Evolutionary conservation across 495 filamentous ascomycete species (phyloP).

Genomic region (Trichoderma asperelloides): DNA sequence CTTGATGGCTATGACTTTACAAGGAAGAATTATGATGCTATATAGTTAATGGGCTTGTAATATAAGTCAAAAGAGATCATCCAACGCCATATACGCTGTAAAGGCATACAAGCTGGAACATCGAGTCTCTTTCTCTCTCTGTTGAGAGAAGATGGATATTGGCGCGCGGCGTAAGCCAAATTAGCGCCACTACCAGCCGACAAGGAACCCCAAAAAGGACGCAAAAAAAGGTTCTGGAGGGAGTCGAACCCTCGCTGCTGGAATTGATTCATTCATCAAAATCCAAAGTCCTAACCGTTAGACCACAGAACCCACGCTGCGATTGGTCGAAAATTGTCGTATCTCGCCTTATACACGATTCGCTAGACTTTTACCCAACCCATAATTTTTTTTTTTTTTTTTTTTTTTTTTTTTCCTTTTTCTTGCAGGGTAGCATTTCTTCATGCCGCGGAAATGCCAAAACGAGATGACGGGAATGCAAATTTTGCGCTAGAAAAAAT

Average conservation of each 20-base stretch:
- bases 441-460: not conserved
- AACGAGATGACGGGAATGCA: not conserved
- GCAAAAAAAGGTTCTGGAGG: slow-evolving; percentile 3
- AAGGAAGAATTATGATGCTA: too few species aligned
- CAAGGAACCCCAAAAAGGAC: not conserved
- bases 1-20: too few species aligned
- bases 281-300: slow-evolving; percentile 5
- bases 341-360: not conserved
- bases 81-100: too few species aligned
- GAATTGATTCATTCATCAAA: not conserved
- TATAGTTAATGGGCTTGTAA: too few species aligned
- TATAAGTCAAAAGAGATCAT: too few species aligned
- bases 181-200: too few species aligned
- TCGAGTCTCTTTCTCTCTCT: too few species aligned
- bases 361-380: not conserved
- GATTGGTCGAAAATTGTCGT: not conserved
- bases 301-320: not conserved
- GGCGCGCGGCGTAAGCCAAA: too few species aligned
- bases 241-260: slow-evolving; percentile 6
- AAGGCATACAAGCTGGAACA: too few species aligned
- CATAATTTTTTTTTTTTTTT: not conserved
- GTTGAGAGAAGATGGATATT: too few species aligned
- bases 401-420: not conserved
- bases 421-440: not conserved
- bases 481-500: not conserved